Conservation (phyloP, 805 yeast genomes). For the Cyberlindnera meyerae region DNA sequence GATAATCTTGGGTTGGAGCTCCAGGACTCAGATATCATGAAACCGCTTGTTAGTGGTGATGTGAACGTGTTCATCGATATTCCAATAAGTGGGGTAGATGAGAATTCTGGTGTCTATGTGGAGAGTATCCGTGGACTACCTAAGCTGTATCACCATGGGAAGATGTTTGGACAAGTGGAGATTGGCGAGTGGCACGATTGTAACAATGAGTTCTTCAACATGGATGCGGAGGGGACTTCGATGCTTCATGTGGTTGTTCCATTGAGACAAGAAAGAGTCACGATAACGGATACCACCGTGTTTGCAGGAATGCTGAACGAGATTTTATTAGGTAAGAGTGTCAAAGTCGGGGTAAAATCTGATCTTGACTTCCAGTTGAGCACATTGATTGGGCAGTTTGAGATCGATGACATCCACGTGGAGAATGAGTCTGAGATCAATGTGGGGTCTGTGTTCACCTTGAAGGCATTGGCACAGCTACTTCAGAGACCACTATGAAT, state of each 20-base stretch:
- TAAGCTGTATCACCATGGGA: slow-evolving; percentile 33
- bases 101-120: slow-evolving; percentile 16
- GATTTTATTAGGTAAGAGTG: slow-evolving; percentile 37
- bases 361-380: slow-evolving; percentile 31
- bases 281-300: slow-evolving; percentile 35
- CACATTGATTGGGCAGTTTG: slow-evolving; percentile 31
- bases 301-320: slow-evolving; percentile 41
- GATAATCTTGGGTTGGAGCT: slow-evolving; percentile 33
- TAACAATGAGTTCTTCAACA: slow-evolving; percentile 27
- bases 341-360: slow-evolving; percentile 33
- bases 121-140: slow-evolving; percentile 6
- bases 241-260: slow-evolving; percentile 34
- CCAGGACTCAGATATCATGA: slow-evolving; percentile 27
- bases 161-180: slow-evolving; percentile 40
- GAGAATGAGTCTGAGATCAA: slow-evolving; percentile 25
- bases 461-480: not conserved
- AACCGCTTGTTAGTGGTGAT: slow-evolving; percentile 36
- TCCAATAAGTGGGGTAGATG: slow-evolving; percentile 26
- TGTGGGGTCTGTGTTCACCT: slow-evolving; percentile 4
- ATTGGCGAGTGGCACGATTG: slow-evolving; percentile 43
- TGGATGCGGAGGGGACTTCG: slow-evolving; percentile 10
- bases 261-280: slow-evolving; percentile 38
- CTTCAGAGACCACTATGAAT: no score
- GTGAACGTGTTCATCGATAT: slow-evolving; percentile 29
- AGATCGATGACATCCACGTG: slow-evolving; percentile 25